Conservation (phyloP, 2,329 filamentous ascomycete genomes). For the Ciborinia camelliae region DNA sequence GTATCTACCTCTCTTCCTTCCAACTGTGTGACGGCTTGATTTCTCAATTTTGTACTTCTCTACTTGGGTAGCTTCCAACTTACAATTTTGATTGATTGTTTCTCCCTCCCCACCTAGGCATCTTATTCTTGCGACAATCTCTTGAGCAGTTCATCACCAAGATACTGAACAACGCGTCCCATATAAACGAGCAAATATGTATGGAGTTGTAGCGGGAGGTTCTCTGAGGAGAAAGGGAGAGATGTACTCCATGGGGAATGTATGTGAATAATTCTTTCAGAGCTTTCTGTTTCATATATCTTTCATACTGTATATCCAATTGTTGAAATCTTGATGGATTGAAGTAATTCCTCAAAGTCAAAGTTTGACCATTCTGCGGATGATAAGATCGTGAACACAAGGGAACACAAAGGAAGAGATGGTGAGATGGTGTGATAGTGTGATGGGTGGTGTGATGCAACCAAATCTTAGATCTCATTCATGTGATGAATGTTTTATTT, state of each 20-base stretch:
- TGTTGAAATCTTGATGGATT: neutral
- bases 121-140: neutral
- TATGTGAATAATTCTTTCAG: slow-evolving; percentile 24
- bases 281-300: neutral
- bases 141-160: neutral
- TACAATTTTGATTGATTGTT: neutral
- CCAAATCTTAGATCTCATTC: neutral
- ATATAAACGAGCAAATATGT: slow-evolving; percentile 2
- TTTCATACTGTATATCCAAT: neutral
- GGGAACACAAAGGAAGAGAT: neutral
- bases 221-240: slow-evolving; percentile 24
- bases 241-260: slow-evolving; percentile 32
- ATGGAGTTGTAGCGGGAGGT: slow-evolving; percentile 3
- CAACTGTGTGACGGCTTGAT: neutral
- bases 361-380: neutral
- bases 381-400: slow-evolving; percentile 1
- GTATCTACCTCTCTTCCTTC: neutral
- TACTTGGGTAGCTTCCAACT: neutral
- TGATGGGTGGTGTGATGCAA: too few relatives aligned
- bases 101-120: too few relatives aligned
- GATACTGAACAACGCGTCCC: too few relatives aligned
- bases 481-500: neutral
- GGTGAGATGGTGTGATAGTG: too few relatives aligned
- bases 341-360: neutral
- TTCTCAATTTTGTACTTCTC: neutral